These are phyloP conservation scores for Pyrus hybrid DNA, from an alignment of 331 rosid genomes.

Conservation along the genomic window DNA sequence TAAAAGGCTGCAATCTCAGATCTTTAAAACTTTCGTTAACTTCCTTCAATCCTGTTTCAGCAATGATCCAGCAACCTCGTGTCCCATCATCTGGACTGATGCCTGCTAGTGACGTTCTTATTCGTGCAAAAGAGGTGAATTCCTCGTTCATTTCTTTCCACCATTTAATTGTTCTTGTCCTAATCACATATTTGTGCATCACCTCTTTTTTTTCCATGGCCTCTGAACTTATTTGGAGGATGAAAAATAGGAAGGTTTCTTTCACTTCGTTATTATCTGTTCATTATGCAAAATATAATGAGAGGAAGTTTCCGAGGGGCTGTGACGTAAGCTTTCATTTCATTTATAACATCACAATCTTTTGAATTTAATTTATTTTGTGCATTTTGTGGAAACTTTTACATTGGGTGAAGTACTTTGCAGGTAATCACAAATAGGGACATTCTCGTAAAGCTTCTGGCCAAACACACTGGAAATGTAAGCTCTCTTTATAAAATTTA, in stretches of 20 bases:
- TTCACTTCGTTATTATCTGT: not conserved
- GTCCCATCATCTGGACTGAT: conserved; percentile 81
- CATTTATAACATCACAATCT: not conserved
- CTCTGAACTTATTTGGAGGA: not conserved
- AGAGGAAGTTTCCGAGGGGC: not conserved
- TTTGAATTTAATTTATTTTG: not conserved
- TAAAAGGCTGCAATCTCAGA: not conserved
- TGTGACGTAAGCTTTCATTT: not conserved
- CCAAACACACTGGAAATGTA: conserved; percentile 92
- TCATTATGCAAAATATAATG: not conserved
- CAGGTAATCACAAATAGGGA: conserved; percentile 72
- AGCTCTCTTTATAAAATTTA: conserved; percentile 18
- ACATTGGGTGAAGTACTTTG: conserved; percentile 3
- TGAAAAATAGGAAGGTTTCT: not conserved
- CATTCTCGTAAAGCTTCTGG: conserved; percentile 54
- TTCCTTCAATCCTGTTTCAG: conserved; percentile 39
- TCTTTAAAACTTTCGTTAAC: conserved; percentile 3
- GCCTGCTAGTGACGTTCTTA: conserved; percentile 83
- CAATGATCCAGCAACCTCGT: conserved; percentile 97
- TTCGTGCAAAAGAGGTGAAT: conserved; percentile 92
- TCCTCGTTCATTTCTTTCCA: conserved; percentile 2
- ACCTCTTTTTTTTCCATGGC: not conserved
- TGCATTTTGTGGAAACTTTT: not conserved
- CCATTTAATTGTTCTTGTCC: not conserved
- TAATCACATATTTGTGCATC: not conserved